Percentiles rank a stretch among this genome's conserved stretches.
Conservation (phyloP, 805 yeast species). For the Sugiyamaella americana region DNA sequence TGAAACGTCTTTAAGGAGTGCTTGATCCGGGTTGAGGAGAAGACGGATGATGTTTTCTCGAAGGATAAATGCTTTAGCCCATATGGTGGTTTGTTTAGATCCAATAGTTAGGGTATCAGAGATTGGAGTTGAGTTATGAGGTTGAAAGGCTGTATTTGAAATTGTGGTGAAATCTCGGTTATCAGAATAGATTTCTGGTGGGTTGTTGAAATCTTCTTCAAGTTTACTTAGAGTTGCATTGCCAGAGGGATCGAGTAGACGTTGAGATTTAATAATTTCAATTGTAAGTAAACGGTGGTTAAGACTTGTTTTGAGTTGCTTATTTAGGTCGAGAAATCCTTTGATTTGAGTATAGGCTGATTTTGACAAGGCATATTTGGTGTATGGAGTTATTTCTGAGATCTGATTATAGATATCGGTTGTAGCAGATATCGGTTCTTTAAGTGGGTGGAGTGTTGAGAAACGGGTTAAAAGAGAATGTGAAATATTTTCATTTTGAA, state of each 20-base stretch:
- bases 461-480: constrained; percentile 46
- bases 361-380: constrained; percentile 50
- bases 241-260: constrained; percentile 16
- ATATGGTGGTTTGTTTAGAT: constrained; percentile 24
- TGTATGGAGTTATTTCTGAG: constrained; percentile 44
- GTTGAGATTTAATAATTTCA: constrained; percentile 24
- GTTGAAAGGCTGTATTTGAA: constrained; percentile 45
- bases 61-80: constrained; percentile 36
- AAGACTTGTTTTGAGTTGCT: constrained; percentile 46
- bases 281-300: constrained; percentile 29
- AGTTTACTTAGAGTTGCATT: constrained; percentile 10
- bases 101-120: constrained; percentile 25
- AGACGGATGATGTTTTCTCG: constrained; percentile 23
- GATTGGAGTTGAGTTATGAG: constrained; percentile 21
- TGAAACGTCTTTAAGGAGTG: neutral
- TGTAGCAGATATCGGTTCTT: constrained; percentile 36
- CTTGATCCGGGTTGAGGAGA: neutral
- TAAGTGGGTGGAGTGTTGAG: constrained; percentile 41
- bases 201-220: constrained; percentile 6
- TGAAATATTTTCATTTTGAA: constrained; percentile 65
- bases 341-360: constrained; percentile 59
- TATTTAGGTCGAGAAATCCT: constrained; percentile 58
- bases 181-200: constrained; percentile 33
- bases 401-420: constrained; percentile 49
- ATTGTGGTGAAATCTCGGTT: constrained; percentile 54